Conservation (phyloP, 2,329 filamentous ascomycete species). For the Epichloe gansuensis region DNA sequence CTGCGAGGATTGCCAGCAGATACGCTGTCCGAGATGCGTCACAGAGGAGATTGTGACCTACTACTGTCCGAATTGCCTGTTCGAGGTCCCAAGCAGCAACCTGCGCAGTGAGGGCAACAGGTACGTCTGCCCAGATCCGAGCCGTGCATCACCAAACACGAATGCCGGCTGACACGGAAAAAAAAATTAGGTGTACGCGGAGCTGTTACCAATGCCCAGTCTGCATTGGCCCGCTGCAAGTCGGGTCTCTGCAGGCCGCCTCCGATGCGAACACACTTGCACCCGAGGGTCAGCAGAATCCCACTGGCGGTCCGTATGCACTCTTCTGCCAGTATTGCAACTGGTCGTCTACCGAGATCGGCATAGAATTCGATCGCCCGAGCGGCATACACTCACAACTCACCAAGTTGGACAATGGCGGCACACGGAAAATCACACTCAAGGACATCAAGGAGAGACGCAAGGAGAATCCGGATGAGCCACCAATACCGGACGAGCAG, state of each 20-base stretch:
- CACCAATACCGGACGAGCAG: constrained; percentile 28
- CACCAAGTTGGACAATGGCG: constrained; percentile 54
- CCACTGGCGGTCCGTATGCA: constrained; percentile 50
- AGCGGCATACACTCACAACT: constrained; percentile 78
- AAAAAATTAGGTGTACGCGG: constrained; percentile 62
- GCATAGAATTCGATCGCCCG: constrained; percentile 78
- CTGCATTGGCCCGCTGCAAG: constrained; percentile 68
- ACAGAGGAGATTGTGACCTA: constrained; percentile 89
- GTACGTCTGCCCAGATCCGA: constrained; percentile 31
- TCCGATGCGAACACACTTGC: constrained; percentile 32
- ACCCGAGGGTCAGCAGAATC: constrained; percentile 23
- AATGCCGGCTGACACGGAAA: constrained; percentile 8
- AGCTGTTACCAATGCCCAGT: constrained; percentile 94
- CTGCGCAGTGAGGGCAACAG: constrained; percentile 88
- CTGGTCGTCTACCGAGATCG: constrained; percentile 84
- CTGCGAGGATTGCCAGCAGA: constrained; percentile 95
- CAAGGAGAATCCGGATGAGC: constrained; percentile 30
- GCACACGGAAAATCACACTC: constrained; percentile 35
- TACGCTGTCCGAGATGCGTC: constrained; percentile 84
- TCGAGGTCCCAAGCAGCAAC: constrained; percentile 89
- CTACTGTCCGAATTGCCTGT: constrained; percentile 90
- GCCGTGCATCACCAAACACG: neutral
- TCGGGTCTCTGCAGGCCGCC: constrained; percentile 55
- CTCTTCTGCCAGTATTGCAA: constrained; percentile 83
- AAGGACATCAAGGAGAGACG: constrained; percentile 41